Evolutionary conservation across 257 asterid genomes (phyloP), one percentile per base, ranked within the genome.

Genomic region (Solanum medicagineum): DNA sequence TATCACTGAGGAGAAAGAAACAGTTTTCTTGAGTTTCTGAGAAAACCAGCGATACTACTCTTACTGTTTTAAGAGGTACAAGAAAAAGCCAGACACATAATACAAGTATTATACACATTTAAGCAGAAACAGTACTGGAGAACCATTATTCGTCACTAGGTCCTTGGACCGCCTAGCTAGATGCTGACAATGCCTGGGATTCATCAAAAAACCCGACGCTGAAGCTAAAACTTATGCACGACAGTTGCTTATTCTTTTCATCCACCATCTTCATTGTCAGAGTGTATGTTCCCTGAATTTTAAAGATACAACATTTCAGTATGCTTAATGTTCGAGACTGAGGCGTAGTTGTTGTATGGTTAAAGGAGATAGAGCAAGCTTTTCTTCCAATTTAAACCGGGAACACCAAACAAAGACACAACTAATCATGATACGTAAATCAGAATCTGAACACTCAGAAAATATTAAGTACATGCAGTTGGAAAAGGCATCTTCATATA

Each of bases 181-280:
- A 51, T 62, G 85, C 75, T 11, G 54, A 62, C 19, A 75, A 75
- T 19, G 57, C 80, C 66, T 47, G 47, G 17, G 81, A 66, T 32
- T 66, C 73, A 0, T 62, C 85, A 11, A 83, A 51, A 36, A 83
- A 26, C 20, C 85, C 20, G 22, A 96, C 90, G 90, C 91, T 89
- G 92, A 95, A 95, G 88, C 87, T 91, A 54, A 94, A 93, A 84
- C 81, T 87, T 66, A 96, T 91, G 97, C 99, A 96, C 4, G 98
- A 88, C 86, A 96, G 84, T 83, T 90, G 86, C 65, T 89, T 42
- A 47, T 91, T 86, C 62, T 89, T 79, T 29, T 51, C 93, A 59
- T 93, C 97, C 89, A 19, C 32, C 94, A 95, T 88, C 45, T 86
- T 89, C 97, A 95, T 90, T 86, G 84, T 73, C 82, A 96, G 91